Base-by-base conservation (phyloP, 768 basidiomycete genomes). In the Hericium alpestre region DNA sequence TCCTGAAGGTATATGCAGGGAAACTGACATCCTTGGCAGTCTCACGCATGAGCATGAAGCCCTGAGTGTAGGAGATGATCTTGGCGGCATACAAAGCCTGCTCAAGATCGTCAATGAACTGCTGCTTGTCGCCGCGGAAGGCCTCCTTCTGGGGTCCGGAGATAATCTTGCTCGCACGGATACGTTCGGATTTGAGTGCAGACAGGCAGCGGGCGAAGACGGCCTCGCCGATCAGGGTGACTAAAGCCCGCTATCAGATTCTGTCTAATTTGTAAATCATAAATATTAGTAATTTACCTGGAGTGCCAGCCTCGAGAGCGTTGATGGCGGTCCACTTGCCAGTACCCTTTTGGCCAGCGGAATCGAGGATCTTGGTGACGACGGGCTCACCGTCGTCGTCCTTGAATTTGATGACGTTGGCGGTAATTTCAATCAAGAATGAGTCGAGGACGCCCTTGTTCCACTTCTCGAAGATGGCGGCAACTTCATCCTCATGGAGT, bases 401-500 rank as follows among this genome's bases (percentile, higher is more conserved):
- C 70, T 94, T 93, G 81, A 90, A 97, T 68, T 85, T 88, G 70
- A 99, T 86, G 73, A 99, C 94, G 72, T 97, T 91, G 66, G 89
- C 81, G 58, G 96, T 96, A 73, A 99, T 98, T 60, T 99, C 93
- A 64, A 98, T 95, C 67, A 99, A 80, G 90, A 96, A 99, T 43
- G 96, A 98, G 77, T 99, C 95, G 57, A 99, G 90, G 67, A 99
- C 94, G 67, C 96, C 94, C 76, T 82, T 94, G 81, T 99, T 98
- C 96, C 93, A 95, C 68, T 79, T 90, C 54, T 79, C 70, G 76
- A 99, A 98, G 72, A 97, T 93, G 62, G 86, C 86, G 59, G 93
- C 87, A 62, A 99, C 98, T 74, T 99, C 96, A 58, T 78, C 77
- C 67, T 96, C 93, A 38, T 69, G 49, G 57, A 95, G 78, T 62